Percentiles rank a stretch among this genome's conserved stretches.
These are phyloP conservation scores for Pinus taeda DNA, from an alignment of 75 land plant genomes.

Conservation along the genomic window DNA sequence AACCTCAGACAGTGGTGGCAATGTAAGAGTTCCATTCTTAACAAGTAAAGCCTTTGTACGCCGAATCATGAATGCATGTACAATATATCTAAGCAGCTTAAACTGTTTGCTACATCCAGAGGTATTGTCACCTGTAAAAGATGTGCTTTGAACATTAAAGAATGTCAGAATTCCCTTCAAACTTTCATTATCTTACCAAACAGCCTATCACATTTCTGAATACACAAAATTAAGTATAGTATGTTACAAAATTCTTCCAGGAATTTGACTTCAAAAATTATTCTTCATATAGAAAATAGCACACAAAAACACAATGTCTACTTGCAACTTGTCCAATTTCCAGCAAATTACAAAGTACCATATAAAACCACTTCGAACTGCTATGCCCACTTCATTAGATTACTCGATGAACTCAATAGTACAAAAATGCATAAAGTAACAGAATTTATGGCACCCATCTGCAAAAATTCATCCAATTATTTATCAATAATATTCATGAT, in stretches of 20 bases:
- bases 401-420: too few relatives aligned
- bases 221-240: not conserved
- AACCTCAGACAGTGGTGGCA: constrained; percentile 88
- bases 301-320: not conserved
- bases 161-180: not conserved
- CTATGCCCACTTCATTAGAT: not conserved
- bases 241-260: not conserved
- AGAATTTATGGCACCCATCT: too few relatives aligned
- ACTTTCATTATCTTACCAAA: not conserved
- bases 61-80: constrained; percentile 82
- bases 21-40: constrained; percentile 47
- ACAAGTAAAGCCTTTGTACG: constrained; percentile 82
- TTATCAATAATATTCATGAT: too few relatives aligned
- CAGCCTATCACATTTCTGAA: not conserved
- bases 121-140: constrained; percentile 5
- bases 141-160: not conserved
- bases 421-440: too few relatives aligned
- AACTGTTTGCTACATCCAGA: constrained; percentile 22
- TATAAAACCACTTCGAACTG: not conserved
- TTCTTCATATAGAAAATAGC: not conserved
- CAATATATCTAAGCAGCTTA: constrained; percentile 46
- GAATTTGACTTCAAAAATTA: not conserved
- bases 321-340: not conserved
- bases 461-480: too few relatives aligned
- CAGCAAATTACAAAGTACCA: not conserved